Percentiles rank a stretch among this genome's conserved stretches.
phyloP scores from a whole-genome alignment of 345 rosid species.

The Fremontodendron californicum region DNA sequence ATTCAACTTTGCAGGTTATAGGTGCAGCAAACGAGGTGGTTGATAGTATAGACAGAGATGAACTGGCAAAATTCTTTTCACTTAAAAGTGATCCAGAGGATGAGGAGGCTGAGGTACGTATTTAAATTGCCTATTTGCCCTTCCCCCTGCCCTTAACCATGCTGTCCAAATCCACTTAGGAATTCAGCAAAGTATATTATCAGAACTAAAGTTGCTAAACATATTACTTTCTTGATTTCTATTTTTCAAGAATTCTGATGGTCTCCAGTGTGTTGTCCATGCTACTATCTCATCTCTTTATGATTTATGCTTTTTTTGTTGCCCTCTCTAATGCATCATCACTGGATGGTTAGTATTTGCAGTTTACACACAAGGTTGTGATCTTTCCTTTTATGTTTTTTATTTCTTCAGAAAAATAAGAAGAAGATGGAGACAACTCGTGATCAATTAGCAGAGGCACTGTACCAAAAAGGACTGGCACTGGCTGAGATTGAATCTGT shows the following conservation, averaged over 20 bases:
- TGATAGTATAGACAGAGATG: slow-evolving; percentile 70
- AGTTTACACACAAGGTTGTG: not conserved
- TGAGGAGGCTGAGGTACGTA: slow-evolving; percentile 77
- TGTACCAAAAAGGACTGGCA: slow-evolving; percentile 86
- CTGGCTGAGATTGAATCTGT: slow-evolving; percentile 55
- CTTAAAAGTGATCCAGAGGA: slow-evolving; percentile 86
- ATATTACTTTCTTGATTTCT: too few relatives aligned
- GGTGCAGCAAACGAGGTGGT: slow-evolving; percentile 73
- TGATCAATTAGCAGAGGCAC: slow-evolving; percentile 78
- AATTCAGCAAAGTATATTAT: not conserved
- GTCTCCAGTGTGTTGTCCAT: not conserved
- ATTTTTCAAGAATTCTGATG: not conserved
- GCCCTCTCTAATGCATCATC: not conserved
- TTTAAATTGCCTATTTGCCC: not conserved
- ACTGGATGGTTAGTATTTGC: not conserved
- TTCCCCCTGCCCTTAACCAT: not conserved
- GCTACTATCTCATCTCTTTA: not conserved
- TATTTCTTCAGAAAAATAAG: slow-evolving; percentile 44
- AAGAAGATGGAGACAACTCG: slow-evolving; percentile 79
- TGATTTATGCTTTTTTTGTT: not conserved
- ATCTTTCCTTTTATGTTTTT: not conserved
- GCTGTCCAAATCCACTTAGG: not conserved
- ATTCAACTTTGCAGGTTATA: slow-evolving; percentile 54
- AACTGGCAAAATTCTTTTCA: slow-evolving; percentile 62
- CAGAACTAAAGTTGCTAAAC: not conserved